Conservation (phyloP, 371 early-diverging fungal genomes). For the Rhizopus delemar region DNA sequence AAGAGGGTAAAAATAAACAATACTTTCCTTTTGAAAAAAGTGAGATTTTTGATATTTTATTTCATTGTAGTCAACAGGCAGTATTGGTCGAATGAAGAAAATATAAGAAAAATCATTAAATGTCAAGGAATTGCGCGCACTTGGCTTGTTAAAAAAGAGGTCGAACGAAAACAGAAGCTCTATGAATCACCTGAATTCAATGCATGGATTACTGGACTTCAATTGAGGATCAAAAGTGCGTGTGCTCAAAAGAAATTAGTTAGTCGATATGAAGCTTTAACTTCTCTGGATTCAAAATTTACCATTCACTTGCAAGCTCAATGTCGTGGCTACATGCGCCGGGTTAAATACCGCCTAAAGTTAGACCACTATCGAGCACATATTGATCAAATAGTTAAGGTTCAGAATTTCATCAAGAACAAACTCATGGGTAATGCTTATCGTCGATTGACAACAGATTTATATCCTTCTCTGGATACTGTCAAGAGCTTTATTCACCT, state of each 20-base stretch:
- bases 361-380: slow-evolving; percentile 67
- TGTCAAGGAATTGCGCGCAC: slow-evolving; percentile 67
- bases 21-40: not conserved
- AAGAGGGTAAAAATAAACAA: not conserved
- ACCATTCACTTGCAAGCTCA: slow-evolving; percentile 71
- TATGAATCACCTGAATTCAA: slow-evolving; percentile 25
- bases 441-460: slow-evolving; percentile 71
- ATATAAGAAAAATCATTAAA: slow-evolving; percentile 35
- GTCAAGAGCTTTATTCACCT: slow-evolving; percentile 88
- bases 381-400: slow-evolving; percentile 74
- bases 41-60: not conserved
- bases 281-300: slow-evolving; percentile 26
- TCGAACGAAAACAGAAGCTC: slow-evolving; percentile 15
- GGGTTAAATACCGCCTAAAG: slow-evolving; percentile 58
- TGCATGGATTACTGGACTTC: slow-evolving; percentile 51
- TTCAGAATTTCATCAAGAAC: slow-evolving; percentile 84
- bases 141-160: slow-evolving; percentile 43
- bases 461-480: slow-evolving; percentile 76
- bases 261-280: slow-evolving; percentile 17
- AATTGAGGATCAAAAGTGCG: slow-evolving; percentile 68
- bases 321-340: slow-evolving; percentile 64
- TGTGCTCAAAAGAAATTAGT: slow-evolving; percentile 47
- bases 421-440: slow-evolving; percentile 82
- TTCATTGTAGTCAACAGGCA: not conserved
- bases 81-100: slow-evolving; percentile 33